A percentile compares a stretch with the other conserved stretches of the same genome.
phyloP scores from a whole-genome alignment of 116 monocot genomes.

The Phalaenopsis hybrid region DNA sequence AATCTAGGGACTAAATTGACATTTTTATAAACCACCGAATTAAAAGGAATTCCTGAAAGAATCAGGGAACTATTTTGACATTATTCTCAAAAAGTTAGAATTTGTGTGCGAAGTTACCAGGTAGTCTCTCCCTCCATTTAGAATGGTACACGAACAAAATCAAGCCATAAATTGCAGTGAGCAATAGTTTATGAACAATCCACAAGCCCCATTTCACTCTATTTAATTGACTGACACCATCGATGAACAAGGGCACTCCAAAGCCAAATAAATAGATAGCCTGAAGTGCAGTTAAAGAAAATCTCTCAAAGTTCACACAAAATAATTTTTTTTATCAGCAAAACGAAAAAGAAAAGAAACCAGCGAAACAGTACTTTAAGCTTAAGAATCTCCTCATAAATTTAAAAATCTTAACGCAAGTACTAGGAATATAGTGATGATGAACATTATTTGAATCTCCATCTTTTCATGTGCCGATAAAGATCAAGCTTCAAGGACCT shows the following conservation, averaged over 20 bases:
- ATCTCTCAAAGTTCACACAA: neutral
- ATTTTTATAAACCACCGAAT: too few relatives aligned
- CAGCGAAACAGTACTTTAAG: neutral
- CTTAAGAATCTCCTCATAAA: neutral
- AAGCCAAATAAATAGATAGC: conserved; percentile 80
- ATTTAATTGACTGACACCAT: conserved; percentile 29
- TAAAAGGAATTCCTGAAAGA: too few relatives aligned
- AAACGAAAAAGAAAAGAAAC: neutral
- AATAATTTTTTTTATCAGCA: neutral
- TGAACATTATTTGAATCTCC: too few relatives aligned
- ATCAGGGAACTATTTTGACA: too few relatives aligned
- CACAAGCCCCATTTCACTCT: conserved; percentile 84
- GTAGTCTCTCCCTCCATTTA: conserved; percentile 79
- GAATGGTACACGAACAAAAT: conserved; percentile 73
- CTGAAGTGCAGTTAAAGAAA: conserved; percentile 25
- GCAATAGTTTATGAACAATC: conserved; percentile 66
- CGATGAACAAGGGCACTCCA: conserved; percentile 73
- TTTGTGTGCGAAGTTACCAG: conserved; percentile 30
- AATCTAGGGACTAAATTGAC: too few relatives aligned
- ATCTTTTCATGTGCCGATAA: too few relatives aligned
- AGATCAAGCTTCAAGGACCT: too few relatives aligned
- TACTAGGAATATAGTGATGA: neutral
- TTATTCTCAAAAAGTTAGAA: neutral
- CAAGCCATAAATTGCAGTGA: conserved; percentile 69
- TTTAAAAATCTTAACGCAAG: neutral